phyloP scores from a whole-genome alignment of 139 green algal species.

The Chlorella sp. region DNA sequence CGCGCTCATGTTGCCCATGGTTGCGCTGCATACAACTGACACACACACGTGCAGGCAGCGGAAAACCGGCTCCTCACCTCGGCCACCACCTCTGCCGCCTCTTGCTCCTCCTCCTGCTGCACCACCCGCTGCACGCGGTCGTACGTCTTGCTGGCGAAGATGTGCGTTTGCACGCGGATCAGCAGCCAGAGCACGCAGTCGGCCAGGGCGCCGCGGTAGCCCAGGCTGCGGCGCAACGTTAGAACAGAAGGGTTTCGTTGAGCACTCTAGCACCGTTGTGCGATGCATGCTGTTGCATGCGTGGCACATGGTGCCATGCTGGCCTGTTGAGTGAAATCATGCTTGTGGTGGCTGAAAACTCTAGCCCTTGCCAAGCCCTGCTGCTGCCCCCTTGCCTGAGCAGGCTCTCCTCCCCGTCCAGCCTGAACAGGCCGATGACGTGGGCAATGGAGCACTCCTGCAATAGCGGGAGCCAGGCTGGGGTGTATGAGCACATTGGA shows the following conservation, averaged over 20 bases:
- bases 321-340: too few relatives aligned
- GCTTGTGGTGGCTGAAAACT: too few relatives aligned
- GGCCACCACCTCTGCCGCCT: neutral
- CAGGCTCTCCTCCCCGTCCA: constrained; percentile 28
- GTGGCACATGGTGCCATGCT: too few relatives aligned
- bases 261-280: too few relatives aligned
- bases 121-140: constrained; percentile 38
- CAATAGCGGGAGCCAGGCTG: neutral
- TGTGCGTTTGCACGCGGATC: constrained; percentile 61
- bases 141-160: constrained; percentile 48
- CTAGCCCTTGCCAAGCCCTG: too few relatives aligned
- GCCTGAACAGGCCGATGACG: constrained; percentile 75
- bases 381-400: neutral
- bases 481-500: too few relatives aligned
- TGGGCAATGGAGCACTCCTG: constrained; percentile 67
- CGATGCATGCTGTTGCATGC: too few relatives aligned
- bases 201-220: constrained; percentile 41
- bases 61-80: too few relatives aligned
- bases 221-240: neutral
- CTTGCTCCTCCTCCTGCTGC: constrained; percentile 8
- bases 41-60: too few relatives aligned
- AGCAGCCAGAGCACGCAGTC: constrained; percentile 77
- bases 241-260: too few relatives aligned
- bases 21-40: too few relatives aligned
- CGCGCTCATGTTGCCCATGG: too few relatives aligned